A percentile compares a stretch with the other conserved stretches of the same genome.
phyloP scores from a whole-genome alignment of 306 rosid genomes.

The Rubus idaeus region DNA sequence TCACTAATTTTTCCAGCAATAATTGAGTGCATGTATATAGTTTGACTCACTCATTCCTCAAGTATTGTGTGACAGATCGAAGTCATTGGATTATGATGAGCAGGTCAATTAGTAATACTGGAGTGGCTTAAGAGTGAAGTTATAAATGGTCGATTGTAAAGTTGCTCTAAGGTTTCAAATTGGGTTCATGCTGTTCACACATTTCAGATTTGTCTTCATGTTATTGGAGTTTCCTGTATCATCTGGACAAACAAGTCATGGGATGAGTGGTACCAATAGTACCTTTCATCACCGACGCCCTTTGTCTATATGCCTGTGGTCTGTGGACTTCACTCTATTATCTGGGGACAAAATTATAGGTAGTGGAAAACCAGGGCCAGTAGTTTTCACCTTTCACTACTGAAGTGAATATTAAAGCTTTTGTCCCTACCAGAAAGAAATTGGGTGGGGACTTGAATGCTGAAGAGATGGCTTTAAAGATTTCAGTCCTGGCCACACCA shows the following conservation, averaged over 20 bases:
- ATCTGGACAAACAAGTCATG: conserved; percentile 1
- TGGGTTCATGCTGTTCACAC: conserved; percentile 7
- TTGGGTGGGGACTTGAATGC: neutral
- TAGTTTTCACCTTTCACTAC: conserved; percentile 6
- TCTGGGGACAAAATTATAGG: conserved; percentile 4
- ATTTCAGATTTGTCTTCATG: neutral
- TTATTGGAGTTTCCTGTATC: conserved; percentile 8
- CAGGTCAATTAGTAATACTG: neutral
- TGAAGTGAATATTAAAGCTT: conserved; percentile 2
- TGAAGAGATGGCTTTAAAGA: neutral
- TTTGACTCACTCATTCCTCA: conserved; percentile 18
- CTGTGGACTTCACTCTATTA: conserved; percentile 10
- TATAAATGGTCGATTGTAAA: conserved; percentile 1
- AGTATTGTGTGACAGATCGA: conserved; percentile 6
- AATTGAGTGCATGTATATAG: neutral
- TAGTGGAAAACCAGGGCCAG: neutral
- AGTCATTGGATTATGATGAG: neutral
- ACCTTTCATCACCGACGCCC: neutral
- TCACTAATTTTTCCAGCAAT: conserved; percentile 1
- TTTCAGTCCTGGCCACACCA: neutral
- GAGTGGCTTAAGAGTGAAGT: conserved; percentile 36
- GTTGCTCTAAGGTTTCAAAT: neutral
- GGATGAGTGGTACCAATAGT: neutral
- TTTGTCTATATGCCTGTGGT: conserved; percentile 16
- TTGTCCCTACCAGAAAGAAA: neutral